Evolutionary conservation across 1,284 basidiomycete species (phyloP).

Genomic region (Rhodofomes roseus): DNA sequence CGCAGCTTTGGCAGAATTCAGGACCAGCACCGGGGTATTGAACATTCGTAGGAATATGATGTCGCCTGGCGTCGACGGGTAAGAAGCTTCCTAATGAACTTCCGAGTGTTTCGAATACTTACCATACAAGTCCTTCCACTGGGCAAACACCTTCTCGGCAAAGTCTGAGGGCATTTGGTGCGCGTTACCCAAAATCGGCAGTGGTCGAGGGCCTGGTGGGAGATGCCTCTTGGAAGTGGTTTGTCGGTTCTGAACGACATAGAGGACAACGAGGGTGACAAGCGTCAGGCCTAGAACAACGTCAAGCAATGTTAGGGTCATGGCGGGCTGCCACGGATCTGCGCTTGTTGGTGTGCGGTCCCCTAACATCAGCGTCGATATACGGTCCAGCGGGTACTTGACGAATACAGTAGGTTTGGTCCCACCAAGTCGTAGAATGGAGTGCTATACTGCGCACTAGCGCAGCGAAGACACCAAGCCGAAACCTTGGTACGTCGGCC

Average conservation of each 20-base stretch:
- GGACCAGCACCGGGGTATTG: conserved; percentile 31
- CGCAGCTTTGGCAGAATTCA: conserved; percentile 33
- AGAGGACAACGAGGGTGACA: background rate
- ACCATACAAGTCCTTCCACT: conserved; percentile 3
- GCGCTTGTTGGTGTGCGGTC: background rate
- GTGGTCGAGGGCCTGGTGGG: conserved; percentile 40
- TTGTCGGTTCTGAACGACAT: background rate
- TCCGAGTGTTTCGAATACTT: background rate
- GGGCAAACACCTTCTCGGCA: conserved; percentile 34
- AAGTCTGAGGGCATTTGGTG: conserved; percentile 36
- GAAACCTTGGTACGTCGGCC: no score
- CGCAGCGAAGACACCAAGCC: no score
- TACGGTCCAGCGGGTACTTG: no score
- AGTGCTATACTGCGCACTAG: no score
- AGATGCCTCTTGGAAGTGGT: background rate
- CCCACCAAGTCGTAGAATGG: no score
- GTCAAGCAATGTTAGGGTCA: background rate
- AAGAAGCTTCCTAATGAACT: background rate
- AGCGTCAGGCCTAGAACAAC: background rate
- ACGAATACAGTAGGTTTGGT: no score
- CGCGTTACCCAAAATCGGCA: conserved; percentile 43
- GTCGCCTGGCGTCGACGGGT: conserved; percentile 20
- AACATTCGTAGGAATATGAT: conserved; percentile 34
- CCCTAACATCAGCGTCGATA: no score
- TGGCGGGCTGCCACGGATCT: background rate